Percentiles rank a stretch among this genome's conserved stretches.
These are phyloP conservation scores for Haplosporangium sp. DNA, from an alignment of 371 early-diverging fungal genomes.

Conservation along the genomic window DNA sequence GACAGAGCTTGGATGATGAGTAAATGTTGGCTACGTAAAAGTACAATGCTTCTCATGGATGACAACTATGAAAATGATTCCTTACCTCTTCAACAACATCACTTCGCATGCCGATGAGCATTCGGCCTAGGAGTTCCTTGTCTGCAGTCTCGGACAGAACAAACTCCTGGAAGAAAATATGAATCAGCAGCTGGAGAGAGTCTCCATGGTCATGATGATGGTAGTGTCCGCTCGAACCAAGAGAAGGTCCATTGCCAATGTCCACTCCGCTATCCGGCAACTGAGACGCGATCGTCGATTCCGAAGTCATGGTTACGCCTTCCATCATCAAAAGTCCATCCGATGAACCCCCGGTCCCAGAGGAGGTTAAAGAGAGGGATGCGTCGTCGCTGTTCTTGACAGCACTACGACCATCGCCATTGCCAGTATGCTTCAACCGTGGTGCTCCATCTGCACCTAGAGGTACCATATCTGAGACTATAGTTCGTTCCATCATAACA, in stretches of 20 bases:
- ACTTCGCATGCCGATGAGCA: conserved; percentile 42
- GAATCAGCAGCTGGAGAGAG: conserved; percentile 61
- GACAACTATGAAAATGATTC: too few species aligned
- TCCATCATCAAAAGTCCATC: conserved; percentile 48
- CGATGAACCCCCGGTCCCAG: neutral
- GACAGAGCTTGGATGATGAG: neutral
- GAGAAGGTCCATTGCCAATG: neutral
- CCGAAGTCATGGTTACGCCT: conserved; percentile 28
- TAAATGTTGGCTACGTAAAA: neutral
- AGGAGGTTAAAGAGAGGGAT: neutral
- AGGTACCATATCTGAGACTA: too few species aligned
- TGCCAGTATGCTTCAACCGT: conserved; percentile 11
- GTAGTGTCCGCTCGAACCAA: neutral
- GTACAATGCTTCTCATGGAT: too few species aligned
- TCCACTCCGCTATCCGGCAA: neutral
- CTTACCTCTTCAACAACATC: conserved; percentile 53
- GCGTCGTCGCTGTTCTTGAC: neutral
- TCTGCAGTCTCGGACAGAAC: conserved; percentile 59
- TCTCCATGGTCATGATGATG: conserved; percentile 33
- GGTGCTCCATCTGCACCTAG: neutral
- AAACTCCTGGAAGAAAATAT: conserved; percentile 65
- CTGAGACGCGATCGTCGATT: conserved; percentile 2
- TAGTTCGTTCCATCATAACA: conserved; percentile 57
- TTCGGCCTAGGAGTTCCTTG: conserved; percentile 51
- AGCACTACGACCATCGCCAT: neutral